phyloP scores from a whole-genome alignment of 768 basidiomycete species.

The Mycena floridula region DNA sequence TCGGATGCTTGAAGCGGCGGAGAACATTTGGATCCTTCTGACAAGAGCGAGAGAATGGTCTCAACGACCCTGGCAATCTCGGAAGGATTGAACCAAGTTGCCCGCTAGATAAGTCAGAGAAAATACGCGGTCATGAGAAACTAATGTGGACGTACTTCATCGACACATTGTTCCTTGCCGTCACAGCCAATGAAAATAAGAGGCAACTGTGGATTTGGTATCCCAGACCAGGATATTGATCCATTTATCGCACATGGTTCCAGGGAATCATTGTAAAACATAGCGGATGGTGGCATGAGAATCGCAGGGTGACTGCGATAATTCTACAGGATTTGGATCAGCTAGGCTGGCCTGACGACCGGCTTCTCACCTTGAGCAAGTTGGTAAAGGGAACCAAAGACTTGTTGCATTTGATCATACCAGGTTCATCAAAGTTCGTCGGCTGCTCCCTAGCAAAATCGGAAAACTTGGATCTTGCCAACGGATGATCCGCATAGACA shows the following conservation, averaged over 20 bases:
- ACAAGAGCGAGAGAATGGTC: conserved; percentile 31
- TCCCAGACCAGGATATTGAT: conserved; percentile 30
- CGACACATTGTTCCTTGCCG: conserved; percentile 34
- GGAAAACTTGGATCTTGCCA: conserved; percentile 6
- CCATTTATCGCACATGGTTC: conserved; percentile 41
- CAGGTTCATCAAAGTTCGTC: neutral
- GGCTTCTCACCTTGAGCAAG: conserved; percentile 34
- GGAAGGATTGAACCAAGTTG: conserved; percentile 44
- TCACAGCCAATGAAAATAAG: conserved; percentile 40
- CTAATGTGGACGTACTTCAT: conserved; percentile 28
- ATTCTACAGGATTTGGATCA: conserved; percentile 22
- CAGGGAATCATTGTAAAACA: conserved; percentile 47
- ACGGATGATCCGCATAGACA: conserved; percentile 26
- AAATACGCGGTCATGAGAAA: neutral
- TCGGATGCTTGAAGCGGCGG: conserved; percentile 35
- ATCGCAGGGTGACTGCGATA: conserved; percentile 48
- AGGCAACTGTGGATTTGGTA: conserved; percentile 33
- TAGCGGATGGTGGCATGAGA: conserved; percentile 46
- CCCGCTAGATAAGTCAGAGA: conserved; percentile 21
- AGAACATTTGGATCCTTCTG: conserved; percentile 25
- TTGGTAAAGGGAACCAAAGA: conserved; percentile 30
- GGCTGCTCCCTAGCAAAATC: neutral
- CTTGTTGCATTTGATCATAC: neutral
- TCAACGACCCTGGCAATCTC: conserved; percentile 37
- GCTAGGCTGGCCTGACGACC: neutral